phyloP scores from a whole-genome alignment of 73 alveolate genomes.

The Urostyla sp. region DNA sequence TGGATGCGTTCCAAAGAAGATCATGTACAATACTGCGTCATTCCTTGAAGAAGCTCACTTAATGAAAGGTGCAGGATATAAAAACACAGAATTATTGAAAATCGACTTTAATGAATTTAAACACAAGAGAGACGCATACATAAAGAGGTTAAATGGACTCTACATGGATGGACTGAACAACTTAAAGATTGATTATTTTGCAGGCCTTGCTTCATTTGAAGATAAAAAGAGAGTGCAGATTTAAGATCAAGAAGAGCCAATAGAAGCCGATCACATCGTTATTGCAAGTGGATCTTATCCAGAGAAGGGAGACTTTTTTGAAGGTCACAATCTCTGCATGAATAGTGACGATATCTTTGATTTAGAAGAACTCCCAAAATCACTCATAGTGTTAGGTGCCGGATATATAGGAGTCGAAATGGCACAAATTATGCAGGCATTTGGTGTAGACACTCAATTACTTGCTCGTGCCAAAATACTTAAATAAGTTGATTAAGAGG shows the following conservation, averaged over 20 bases:
- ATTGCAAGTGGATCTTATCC: conserved; percentile 90
- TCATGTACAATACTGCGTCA: conserved; percentile 82
- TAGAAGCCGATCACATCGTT: conserved; percentile 81
- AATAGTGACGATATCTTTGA: conserved; percentile 94
- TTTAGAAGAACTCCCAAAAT: conserved; percentile 89
- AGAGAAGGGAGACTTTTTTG: conserved; percentile 64
- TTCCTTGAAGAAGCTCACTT: conserved; percentile 72
- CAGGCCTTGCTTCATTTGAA: conserved; percentile 74
- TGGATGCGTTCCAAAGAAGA: conserved; percentile 99
- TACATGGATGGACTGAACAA: conserved; percentile 40
- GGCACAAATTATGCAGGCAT: conserved; percentile 80
- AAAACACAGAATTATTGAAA: conserved; percentile 13
- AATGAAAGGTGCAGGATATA: conserved; percentile 62
- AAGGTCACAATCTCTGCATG: conserved; percentile 83
- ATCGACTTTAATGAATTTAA: conserved; percentile 61
- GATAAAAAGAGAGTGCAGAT: conserved; percentile 77
- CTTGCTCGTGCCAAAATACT: conserved; percentile 73
- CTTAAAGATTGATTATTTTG: conserved; percentile 50
- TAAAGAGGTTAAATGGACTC: conserved; percentile 69
- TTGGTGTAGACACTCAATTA: conserved; percentile 89
- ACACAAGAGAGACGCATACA: conserved; percentile 69
- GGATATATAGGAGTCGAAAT: conserved; percentile 94
- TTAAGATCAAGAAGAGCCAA: conserved; percentile 56
- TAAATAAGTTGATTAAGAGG: conserved; percentile 79
- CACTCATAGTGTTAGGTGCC: conserved; percentile 93